These are phyloP conservation scores for Tylopilus felleus DNA, from an alignment of 768 basidiomycete genomes.

Conservation along the genomic window DNA sequence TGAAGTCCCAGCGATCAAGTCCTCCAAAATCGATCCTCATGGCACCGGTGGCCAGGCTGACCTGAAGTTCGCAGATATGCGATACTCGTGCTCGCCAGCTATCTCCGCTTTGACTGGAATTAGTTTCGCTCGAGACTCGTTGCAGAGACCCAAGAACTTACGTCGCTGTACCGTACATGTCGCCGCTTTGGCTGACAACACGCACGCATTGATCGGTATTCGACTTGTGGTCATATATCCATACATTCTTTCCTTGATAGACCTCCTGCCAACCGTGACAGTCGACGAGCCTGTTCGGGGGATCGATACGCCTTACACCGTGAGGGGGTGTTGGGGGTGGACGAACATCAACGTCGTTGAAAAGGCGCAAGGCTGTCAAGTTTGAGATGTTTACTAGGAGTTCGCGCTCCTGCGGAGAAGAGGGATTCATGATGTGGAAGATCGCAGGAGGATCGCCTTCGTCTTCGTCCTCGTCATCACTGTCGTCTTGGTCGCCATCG, in stretches of 20 bases:
- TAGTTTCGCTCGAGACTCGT: background rate
- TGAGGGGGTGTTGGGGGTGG: slow-evolving; percentile 45
- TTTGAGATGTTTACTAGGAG: slow-evolving; percentile 56
- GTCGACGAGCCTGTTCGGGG: slow-evolving; percentile 60
- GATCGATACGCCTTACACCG: slow-evolving; percentile 43
- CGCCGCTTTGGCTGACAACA: slow-evolving; percentile 58
- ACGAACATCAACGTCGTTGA: slow-evolving; percentile 70
- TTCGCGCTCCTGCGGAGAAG: slow-evolving; percentile 38
- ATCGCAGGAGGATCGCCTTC: slow-evolving; percentile 41
- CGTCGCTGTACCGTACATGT: slow-evolving; percentile 77
- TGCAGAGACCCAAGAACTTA: slow-evolving; percentile 35
- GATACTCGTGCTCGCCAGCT: slow-evolving; percentile 75
- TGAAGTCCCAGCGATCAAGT: slow-evolving; percentile 67
- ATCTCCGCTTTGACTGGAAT: slow-evolving; percentile 54
- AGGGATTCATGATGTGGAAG: slow-evolving; percentile 50
- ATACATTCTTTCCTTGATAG: slow-evolving; percentile 63
- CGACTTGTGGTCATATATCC: slow-evolving; percentile 72
- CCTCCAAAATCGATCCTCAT: slow-evolving; percentile 77
- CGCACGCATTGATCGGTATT: slow-evolving; percentile 65
- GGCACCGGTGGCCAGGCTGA: slow-evolving; percentile 54
- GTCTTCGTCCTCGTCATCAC: slow-evolving; percentile 26
- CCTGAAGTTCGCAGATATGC: slow-evolving; percentile 71
- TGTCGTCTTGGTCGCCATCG: slow-evolving; percentile 6
- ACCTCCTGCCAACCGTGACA: slow-evolving; percentile 67
- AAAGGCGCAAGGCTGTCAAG: slow-evolving; percentile 58